These are phyloP conservation scores for Arachis hypogaea DNA, from an alignment of 306 rosid species.

Conservation along the genomic window DNA sequence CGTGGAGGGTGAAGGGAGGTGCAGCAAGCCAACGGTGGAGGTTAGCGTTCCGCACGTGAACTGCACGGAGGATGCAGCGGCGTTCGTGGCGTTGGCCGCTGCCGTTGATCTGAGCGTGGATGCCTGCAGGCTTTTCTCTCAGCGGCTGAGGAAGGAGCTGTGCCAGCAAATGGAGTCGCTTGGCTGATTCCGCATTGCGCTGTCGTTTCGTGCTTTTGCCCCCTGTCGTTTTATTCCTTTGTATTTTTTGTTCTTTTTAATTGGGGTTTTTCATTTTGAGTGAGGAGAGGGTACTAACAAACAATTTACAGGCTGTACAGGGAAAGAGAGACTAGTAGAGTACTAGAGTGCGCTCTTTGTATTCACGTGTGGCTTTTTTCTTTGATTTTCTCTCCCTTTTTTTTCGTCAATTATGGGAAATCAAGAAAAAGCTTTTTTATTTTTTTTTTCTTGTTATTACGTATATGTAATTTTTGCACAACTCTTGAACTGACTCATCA, in stretches of 20 bases:
- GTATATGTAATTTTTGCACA: constrained; percentile 4
- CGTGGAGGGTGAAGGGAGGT: constrained; percentile 60
- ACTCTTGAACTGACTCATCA: constrained; percentile 28
- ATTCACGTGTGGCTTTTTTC: constrained; percentile 68
- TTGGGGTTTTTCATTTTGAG: constrained; percentile 42
- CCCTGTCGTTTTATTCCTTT: constrained; percentile 18
- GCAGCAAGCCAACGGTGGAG: constrained; percentile 63
- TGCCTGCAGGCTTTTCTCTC: constrained; percentile 65
- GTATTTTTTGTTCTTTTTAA: not conserved
- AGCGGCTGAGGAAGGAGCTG: constrained; percentile 61
- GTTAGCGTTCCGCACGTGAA: constrained; percentile 64
- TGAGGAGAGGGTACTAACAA: constrained; percentile 50
- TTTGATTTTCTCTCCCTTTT: constrained; percentile 46
- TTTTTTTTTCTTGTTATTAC: not conserved
- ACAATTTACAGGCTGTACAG: constrained; percentile 61
- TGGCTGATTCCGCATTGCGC: constrained; percentile 39
- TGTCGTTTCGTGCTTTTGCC: constrained; percentile 40
- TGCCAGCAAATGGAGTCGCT: constrained; percentile 49
- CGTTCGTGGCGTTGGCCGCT: constrained; percentile 59
- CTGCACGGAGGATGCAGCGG: constrained; percentile 71
- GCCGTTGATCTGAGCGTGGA: constrained; percentile 69
- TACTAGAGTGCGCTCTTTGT: constrained; percentile 49
- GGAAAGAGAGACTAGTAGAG: constrained; percentile 31
- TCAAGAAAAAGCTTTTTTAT: constrained; percentile 41
- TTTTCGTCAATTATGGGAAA: constrained; percentile 47